Evolutionary conservation across 2,329 filamentous ascomycete genomes (phyloP).

Genomic region (Pseudogymnoascus sp.): DNA sequence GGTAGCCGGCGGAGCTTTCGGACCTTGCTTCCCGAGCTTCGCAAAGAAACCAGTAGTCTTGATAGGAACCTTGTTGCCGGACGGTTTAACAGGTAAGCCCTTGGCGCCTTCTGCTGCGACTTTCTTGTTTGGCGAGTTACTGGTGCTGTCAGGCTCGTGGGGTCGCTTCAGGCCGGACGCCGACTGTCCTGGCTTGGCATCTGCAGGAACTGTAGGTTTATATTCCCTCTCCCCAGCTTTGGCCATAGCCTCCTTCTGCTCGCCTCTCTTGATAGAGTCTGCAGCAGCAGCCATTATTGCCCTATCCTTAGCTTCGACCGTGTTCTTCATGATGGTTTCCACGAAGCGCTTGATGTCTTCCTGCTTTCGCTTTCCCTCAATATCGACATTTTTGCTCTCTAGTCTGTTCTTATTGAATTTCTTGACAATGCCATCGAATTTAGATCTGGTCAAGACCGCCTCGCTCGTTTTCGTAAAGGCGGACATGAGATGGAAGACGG

Average conservation of each 20-base stretch:
- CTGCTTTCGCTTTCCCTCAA: conserved; percentile 50
- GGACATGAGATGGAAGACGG: conserved; percentile 53
- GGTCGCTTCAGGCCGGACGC: conserved; percentile 22
- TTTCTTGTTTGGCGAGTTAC: conserved; percentile 28
- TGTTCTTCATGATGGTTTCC: conserved; percentile 22
- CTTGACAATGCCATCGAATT: conserved; percentile 58
- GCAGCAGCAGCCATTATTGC: conserved; percentile 40
- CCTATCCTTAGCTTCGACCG: conserved; percentile 24
- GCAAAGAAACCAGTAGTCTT: conserved; percentile 15
- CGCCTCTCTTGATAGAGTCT: conserved; percentile 25
- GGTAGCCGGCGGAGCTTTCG: conserved; percentile 18
- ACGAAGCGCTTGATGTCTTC: conserved; percentile 35
- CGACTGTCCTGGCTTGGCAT: conserved; percentile 11
- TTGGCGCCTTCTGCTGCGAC: conserved; percentile 27
- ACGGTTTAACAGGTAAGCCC: conserved; percentile 20
- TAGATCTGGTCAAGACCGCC: conserved; percentile 53
- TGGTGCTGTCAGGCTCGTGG: conserved; percentile 25
- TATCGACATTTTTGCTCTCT: conserved; percentile 46
- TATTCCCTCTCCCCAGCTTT: conserved; percentile 18
- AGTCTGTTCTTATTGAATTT: conserved; percentile 44
- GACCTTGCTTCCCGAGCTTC: background rate
- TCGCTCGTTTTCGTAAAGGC: conserved; percentile 53
- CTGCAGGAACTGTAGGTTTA: conserved; percentile 19
- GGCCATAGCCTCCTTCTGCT: conserved; percentile 22
- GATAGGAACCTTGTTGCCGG: conserved; percentile 18